Conservation (phyloP, 2,329 filamentous ascomycete genomes). For the Scedosporium apiospermum region DNA sequence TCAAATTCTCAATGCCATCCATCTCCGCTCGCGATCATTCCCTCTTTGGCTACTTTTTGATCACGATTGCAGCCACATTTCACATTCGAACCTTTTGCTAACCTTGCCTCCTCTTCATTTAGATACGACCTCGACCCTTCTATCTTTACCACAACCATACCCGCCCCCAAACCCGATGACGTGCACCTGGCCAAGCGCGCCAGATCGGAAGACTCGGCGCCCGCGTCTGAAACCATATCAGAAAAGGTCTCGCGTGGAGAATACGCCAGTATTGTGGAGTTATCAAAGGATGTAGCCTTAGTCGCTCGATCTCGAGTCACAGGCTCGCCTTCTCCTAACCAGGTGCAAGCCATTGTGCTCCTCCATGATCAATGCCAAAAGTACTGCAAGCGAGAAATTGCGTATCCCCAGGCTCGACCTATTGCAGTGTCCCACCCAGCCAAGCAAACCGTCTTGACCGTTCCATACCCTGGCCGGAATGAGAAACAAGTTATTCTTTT, state of each 20-base stretch:
- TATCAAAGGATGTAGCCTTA: slow-evolving; percentile 47
- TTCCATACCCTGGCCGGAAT: neutral
- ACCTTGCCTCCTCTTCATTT: neutral
- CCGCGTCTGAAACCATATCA: slow-evolving; percentile 33
- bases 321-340: slow-evolving; percentile 17
- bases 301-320: slow-evolving; percentile 38
- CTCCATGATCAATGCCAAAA: neutral
- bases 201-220: slow-evolving; percentile 37
- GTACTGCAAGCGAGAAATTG: neutral
- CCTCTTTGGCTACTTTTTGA: too few relatives aligned
- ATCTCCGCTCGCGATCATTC: too few relatives aligned
- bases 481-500: neutral
- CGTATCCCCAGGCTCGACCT: neutral
- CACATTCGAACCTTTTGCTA: neutral
- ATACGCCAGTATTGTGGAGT: slow-evolving; percentile 55
- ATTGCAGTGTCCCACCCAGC: neutral
- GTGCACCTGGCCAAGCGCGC: slow-evolving; percentile 52
- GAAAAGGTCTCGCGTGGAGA: slow-evolving; percentile 41
- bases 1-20: too few relatives aligned
- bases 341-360: neutral
- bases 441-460: neutral
- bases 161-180: slow-evolving; percentile 19
- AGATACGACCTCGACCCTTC: slow-evolving; percentile 37
- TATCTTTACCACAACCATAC: neutral
- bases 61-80: neutral